phyloP scores from a whole-genome alignment of 352 stramenopile genomes.

The Thalassiosira sp. region DNA sequence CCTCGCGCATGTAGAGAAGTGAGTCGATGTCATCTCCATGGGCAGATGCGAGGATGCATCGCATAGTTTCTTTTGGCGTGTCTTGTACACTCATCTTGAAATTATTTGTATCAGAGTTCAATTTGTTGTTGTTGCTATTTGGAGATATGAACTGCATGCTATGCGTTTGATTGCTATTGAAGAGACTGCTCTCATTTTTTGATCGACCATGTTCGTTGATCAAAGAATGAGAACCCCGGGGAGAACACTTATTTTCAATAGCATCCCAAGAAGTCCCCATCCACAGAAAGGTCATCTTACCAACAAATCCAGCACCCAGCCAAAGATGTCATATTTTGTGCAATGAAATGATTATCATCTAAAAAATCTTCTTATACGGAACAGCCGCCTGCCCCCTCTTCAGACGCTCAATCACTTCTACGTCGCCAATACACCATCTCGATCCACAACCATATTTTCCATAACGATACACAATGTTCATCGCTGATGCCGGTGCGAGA shows the following conservation, averaged over 20 bases:
- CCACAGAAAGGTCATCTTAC: no score
- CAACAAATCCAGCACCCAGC: no score
- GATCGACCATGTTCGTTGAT: no score
- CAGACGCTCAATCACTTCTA: conserved; percentile 45
- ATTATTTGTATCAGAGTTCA: neutral
- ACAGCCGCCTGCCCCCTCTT: conserved; percentile 31
- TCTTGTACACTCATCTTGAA: conserved; percentile 19
- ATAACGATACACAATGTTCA: conserved; percentile 43
- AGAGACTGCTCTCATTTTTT: no score
- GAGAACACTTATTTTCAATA: no score
- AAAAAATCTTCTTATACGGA: conserved; percentile 30
- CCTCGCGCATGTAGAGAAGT: conserved; percentile 25
- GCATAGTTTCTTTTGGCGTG: conserved; percentile 18
- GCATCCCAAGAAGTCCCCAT: no score
- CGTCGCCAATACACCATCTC: conserved; percentile 46
- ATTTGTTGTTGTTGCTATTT: neutral
- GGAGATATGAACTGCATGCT: neutral
- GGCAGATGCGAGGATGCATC: conserved; percentile 24
- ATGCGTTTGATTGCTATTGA: neutral
- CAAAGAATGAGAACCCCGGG: no score
- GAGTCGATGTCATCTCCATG: conserved; percentile 30
- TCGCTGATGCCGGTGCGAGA: conserved; percentile 65
- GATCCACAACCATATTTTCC: conserved; percentile 56
- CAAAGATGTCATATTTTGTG: no score
- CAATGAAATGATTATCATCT: no score